Conservation (phyloP, 495 filamentous ascomycete genomes). For the Cudoniella acicularis region DNA sequence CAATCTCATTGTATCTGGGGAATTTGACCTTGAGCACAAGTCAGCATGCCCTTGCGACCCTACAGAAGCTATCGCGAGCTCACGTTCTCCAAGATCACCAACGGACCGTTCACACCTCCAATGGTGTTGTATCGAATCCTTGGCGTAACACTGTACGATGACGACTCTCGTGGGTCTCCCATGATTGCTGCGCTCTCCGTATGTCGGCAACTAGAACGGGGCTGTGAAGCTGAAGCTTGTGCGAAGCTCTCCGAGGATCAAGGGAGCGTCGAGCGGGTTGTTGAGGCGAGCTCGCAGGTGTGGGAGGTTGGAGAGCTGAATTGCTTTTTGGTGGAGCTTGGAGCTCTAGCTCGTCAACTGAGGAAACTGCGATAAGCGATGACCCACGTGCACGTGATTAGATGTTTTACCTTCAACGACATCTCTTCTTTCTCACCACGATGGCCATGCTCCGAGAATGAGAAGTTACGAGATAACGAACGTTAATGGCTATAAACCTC, state of each 20-base stretch:
- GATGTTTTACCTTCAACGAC: too few species aligned
- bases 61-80: conserved; percentile 23
- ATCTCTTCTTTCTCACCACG: too few species aligned
- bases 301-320: conserved; percentile 15
- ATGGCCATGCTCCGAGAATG: background rate
- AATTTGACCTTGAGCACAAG: conserved; percentile 75
- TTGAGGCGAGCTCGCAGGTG: background rate
- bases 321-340: conserved; percentile 19
- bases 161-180: conserved; percentile 79
- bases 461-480: too few species aligned
- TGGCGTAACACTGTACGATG: conserved; percentile 68
- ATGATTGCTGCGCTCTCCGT: conserved; percentile 33
- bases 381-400: conserved; percentile 7
- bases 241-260: background rate
- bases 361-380: conserved; percentile 25
- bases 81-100: conserved; percentile 96
- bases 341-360: conserved; percentile 3
- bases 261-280: conserved; percentile 3
- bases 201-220: background rate
- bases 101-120: conserved; percentile 93
- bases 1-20: conserved; percentile 96
- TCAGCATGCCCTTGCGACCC: conserved; percentile 29
- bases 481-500: too few species aligned
- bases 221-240: conserved; percentile 2
- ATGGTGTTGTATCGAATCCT: conserved; percentile 97